Conservation (phyloP, 179 eudicot species). For the Beta lomatogona region DNA sequence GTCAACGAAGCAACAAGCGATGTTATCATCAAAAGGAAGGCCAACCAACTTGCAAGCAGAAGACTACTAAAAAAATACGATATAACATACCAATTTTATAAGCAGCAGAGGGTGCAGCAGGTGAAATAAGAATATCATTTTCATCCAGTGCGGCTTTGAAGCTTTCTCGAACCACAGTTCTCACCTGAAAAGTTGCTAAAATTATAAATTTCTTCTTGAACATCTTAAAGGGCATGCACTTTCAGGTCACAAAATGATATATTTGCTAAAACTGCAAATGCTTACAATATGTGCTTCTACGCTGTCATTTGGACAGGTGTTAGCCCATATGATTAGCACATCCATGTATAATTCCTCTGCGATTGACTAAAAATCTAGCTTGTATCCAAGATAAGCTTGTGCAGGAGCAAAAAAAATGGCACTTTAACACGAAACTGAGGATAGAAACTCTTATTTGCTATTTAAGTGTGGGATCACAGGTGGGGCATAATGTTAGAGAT, state of each 20-base stretch:
- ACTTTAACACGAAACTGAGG: not conserved
- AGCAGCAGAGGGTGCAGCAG: conserved; percentile 95
- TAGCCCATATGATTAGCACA: not conserved
- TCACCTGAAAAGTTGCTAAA: conserved; percentile 57
- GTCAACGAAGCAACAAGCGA: conserved; percentile 15
- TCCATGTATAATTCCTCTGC: not conserved
- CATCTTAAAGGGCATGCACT: not conserved
- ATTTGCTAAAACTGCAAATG: not conserved
- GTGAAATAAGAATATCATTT: conserved; percentile 90
- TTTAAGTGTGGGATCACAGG: not conserved
- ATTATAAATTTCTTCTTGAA: conserved; percentile 29
- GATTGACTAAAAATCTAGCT: not conserved
- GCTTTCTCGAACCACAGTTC: conserved; percentile 79
- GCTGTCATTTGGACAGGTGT: not conserved
- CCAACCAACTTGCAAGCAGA: conserved; percentile 1
- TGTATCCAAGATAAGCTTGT: not conserved
- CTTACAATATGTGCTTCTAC: not conserved
- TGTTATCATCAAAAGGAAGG: not conserved
- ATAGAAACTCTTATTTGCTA: not conserved
- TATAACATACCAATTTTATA: conserved; percentile 73
- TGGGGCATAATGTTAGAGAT: no score
- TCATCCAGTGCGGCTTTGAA: conserved; percentile 76
- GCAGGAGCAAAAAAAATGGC: not conserved
- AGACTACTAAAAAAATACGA: conserved; percentile 15
- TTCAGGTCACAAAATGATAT: not conserved